Evolutionary conservation across 176 grass and related monocot genomes (phyloP).

Genomic region (Hsuehochloa calcarea): DNA sequence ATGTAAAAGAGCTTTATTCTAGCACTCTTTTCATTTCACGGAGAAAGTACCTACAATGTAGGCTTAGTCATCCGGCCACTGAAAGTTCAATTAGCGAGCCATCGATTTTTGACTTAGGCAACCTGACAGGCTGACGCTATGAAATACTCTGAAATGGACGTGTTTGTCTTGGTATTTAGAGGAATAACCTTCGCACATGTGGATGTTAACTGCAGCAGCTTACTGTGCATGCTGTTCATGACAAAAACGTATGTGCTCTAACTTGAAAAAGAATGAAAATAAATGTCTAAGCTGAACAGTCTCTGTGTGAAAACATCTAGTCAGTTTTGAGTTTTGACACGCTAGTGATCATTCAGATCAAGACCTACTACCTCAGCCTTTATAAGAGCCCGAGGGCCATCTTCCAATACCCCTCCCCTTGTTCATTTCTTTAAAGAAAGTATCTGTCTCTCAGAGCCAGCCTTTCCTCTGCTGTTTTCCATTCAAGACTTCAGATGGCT

Average conservation of each 20-base stretch:
- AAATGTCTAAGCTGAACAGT: not conserved
- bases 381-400: not conserved
- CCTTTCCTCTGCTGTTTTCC: not conserved
- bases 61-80: not conserved
- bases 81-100: not conserved
- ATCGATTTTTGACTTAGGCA: not conserved
- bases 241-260: not conserved
- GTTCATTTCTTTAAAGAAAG: not conserved
- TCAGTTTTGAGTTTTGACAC: not conserved
- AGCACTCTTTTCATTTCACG: too few relatives aligned
- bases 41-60: too few relatives aligned
- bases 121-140: not conserved
- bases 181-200: not conserved
- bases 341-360: not conserved
- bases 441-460: not conserved
- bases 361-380: not conserved
- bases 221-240: not conserved
- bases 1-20: too few relatives aligned
- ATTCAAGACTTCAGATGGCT: slow-evolving; percentile 33
- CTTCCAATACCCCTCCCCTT: not conserved
- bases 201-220: not conserved
- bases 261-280: not conserved
- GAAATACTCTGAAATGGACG: not conserved
- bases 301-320: slow-evolving; percentile 1
- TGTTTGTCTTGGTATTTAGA: not conserved